Evolutionary conservation across 768 basidiomycete genomes (phyloP), one percentile per base, ranked within the genome.

Genomic region (Mycena chlorophos): DNA sequence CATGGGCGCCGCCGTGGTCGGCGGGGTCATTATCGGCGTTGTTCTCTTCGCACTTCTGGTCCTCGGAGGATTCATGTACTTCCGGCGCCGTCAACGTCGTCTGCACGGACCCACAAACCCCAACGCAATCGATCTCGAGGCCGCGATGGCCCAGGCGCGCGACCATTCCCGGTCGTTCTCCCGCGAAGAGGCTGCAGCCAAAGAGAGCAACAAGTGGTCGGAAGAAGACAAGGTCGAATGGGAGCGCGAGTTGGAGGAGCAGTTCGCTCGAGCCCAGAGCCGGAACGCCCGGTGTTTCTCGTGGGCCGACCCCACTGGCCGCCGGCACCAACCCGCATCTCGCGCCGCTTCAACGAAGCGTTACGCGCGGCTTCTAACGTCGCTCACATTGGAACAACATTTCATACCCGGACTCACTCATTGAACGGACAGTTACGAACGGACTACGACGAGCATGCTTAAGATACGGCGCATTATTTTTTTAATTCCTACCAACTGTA

Each of bases 231-330:
- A 55, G 43, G 39, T 49, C n/a, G 43, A 58, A 28, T 62, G 60
- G 60, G 60, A 62, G 48, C 40, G 22, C 43, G 39, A 52, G 47
- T 54, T 62, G 26, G 60, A 62, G 47, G 56, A 26, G 23, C 60
- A 58, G 46, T 62, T 62, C 28, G 50, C 60, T 25, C 52, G 60
- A 23, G 60, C 60, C 30, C 60, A n/a, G 60, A 22, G 60, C 60
- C 25, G 45, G 37, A 5, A 62, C 60, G 3, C 60, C 60, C 5
- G 55, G 56, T 48, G 27, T 57, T 28, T 13, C 20, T 13, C 55
- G 58, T 23, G 48, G 51, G 26, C 13, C 19, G 29, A 49, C 48
- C 12, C 48, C 48, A n/a, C 13, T n/a, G n/a, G 5, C 48, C 29
- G 17, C 29, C 19, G 28, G 20, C 26, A 50, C 26, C 10, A 6